These are phyloP conservation scores for Prunus padus DNA, from an alignment of 306 rosid species.

Conservation along the genomic window DNA sequence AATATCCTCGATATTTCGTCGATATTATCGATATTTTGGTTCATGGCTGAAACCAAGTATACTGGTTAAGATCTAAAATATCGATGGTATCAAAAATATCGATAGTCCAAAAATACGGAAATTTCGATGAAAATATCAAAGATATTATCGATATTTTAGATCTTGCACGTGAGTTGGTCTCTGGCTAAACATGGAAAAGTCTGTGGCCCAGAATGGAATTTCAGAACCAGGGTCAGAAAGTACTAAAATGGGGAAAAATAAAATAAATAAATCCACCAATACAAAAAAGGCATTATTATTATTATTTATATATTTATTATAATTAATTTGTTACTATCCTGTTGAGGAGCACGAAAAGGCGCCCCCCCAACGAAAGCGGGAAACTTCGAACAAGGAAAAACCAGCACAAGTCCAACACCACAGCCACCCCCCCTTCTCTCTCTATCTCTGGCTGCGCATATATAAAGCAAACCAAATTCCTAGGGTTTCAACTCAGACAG, in stretches of 20 bases:
- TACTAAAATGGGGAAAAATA: background rate
- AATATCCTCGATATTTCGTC: too few species aligned
- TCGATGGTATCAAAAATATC: too few species aligned
- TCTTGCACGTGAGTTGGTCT: background rate
- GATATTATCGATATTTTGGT: too few species aligned
- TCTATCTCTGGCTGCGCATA: background rate
- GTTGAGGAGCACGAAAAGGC: background rate
- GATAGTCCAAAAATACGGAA: too few species aligned
- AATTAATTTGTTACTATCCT: background rate
- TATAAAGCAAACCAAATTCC: background rate
- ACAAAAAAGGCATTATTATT: background rate
- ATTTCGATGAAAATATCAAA: too few species aligned
- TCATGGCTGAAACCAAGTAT: too few species aligned
- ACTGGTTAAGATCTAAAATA: too few species aligned
- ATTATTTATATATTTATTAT: background rate
- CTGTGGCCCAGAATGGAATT: background rate
- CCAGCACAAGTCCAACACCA: background rate
- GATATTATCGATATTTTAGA: too few species aligned
- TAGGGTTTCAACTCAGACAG: background rate
- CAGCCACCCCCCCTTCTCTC: background rate
- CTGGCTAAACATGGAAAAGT: background rate
- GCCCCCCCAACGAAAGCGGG: conserved; percentile 40
- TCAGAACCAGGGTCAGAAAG: background rate
- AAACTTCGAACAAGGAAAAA: conserved; percentile 40
- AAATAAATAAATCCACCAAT: background rate